Percentiles rank a stretch among this genome's conserved stretches.
phyloP scores from a whole-genome alignment of 768 basidiomycete species.

The Pleurotus tuoliensis region DNA sequence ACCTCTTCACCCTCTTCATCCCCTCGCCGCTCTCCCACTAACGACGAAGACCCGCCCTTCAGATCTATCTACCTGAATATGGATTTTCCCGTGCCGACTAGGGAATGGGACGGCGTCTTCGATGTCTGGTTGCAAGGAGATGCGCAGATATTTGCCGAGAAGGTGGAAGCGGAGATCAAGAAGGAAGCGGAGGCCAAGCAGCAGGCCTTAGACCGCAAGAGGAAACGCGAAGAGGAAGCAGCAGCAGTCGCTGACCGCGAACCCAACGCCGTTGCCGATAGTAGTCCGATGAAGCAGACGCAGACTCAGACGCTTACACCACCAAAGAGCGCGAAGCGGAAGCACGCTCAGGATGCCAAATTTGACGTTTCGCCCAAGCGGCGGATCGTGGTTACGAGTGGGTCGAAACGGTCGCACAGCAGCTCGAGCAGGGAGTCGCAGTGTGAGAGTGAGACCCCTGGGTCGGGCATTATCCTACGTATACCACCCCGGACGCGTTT shows the following conservation, averaged over 20 bases:
- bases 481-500: background rate
- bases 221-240: conserved; percentile 49
- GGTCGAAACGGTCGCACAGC: background rate
- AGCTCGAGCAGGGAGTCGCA: background rate
- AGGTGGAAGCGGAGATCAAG: conserved; percentile 55
- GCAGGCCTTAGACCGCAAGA: conserved; percentile 50
- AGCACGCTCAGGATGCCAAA: background rate
- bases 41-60: conserved; percentile 47
- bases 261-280: background rate
- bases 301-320: background rate
- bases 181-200: conserved; percentile 53
- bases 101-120: conserved; percentile 89
- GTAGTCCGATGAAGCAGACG: conserved; percentile 1
- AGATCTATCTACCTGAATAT: conserved; percentile 81
- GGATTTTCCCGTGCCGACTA: conserved; percentile 79
- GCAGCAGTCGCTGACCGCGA: conserved; percentile 14
- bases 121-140: conserved; percentile 90
- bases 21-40: conserved; percentile 38
- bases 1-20: conserved; percentile 43
- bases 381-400: background rate
- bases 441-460: background rate
- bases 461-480: background rate
- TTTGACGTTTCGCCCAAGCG: background rate
- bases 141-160: conserved; percentile 70
- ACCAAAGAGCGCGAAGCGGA: conserved; percentile 3